Base-by-base conservation (phyloP, 1,139 yeast genomes). In the Sugiyamaella pinicola region DNA sequence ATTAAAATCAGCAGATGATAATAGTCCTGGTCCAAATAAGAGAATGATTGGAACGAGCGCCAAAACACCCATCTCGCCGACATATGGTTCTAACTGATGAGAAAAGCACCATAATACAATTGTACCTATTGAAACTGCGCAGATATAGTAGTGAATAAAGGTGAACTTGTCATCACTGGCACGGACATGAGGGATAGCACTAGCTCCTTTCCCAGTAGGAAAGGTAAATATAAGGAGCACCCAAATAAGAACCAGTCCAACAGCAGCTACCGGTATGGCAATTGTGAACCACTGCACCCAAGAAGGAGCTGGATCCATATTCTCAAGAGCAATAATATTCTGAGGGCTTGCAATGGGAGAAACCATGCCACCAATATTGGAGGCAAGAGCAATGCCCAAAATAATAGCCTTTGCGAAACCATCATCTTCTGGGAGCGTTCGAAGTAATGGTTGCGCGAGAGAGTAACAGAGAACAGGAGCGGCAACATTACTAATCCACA, bases 401-500 rank as follows among this genome's bases (percentile, higher is more conserved):
- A 91, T 87, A 62, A 91, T 75, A 1, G 96, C 91, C 66, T 87
- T 84, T 9, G 90, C 87, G 65, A 88, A 88, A 4, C 82, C 80
- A 9, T 91, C 84, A 4, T 83, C 83, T 44, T 87, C 82, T 17
- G 96, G 95, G 41, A 90, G 72, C 0, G 95, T 86, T 62, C 96
- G 79, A 62, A 91, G 74, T 39, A 91, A 75, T 0, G 97, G 96
- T 68, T 89, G 96, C 55, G 93, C 85, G 60, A 91, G 85, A 1
- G 96, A 88, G 66, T 80, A 89, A 71, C 96, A 87, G 55, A 91
- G 77, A 1, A 91, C 97, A 0, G 98, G 98, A 0, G 97, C 93
- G 1, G 98, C 98, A 41, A 91, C 97, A 67, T 91, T 91, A 17
- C 96, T 86, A 48, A 91, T 93, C 96, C 96, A 91, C 90, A 93